Evolutionary conservation across 306 rosid genomes (phyloP), one percentile per base, ranked within the genome.

Genomic region (Quercus robur): DNA sequence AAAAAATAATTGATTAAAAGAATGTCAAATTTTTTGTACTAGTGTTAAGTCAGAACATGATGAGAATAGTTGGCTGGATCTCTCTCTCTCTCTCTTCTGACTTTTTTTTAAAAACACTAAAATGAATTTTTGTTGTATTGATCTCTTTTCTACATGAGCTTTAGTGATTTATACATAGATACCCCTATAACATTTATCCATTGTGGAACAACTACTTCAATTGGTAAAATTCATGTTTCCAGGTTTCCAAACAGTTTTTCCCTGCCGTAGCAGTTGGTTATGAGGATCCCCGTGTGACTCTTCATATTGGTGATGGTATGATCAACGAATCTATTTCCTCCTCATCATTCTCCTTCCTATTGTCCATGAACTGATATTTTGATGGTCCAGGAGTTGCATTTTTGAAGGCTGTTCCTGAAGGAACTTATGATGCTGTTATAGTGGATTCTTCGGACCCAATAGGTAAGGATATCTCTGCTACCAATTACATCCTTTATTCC

Each of bases 401-500:
- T 86, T 89, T 96, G 87, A 96, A 87, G 87, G 97, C 92, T 77
- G 97, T 73, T 80, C 85, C 97, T 4, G 88, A 88, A 85, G 97
- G 99, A 84, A 87, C 97, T 59, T 96, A 96, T 75, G 99, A 96
- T 85, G 98, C 97, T 33, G 52, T 96, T 57, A 93, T 96, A 30
- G 99, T 96, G 82, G 99, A 96, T 81, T 96, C 99, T 70, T 96
- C 99, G 10, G 99, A 96, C 55, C 99, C 99, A 31, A 91, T 96
- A 58, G 99, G 98, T 96, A 90, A 70, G 26, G 51, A 55, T 56
- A 44, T 54, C 35, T 35, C 56, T 25, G 41, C 13, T 25, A 28
- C 26, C 41, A 56, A 49, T 7, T 68, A 63, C 54, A 35, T 54
- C 35, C 73, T 49, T 51, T 6, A 56, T 3, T 63, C 68, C 66